Evolutionary conservation across 2,329 filamentous ascomycete genomes (phyloP), one percentile per base, ranked within the genome.

Genomic region (Penicillium digitatum): DNA sequence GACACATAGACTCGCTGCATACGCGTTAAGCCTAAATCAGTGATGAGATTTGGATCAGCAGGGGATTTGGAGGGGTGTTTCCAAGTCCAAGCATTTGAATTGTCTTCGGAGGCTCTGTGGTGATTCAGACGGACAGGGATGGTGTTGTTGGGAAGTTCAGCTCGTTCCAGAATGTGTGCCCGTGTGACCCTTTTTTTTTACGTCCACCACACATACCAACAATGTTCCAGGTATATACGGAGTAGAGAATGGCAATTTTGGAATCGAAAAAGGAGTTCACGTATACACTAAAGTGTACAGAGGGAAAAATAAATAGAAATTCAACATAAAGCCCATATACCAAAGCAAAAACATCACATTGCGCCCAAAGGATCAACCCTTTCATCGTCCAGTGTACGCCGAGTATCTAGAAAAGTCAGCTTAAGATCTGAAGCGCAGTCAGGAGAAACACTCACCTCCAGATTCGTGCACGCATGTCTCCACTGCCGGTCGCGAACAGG

Each of bases 391-490:
- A 62, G 64, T 69, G 60, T 72, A 74, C 26, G 62, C 66, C 57
- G 71, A 72, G 61, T 74, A 74, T 66, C 72, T 74, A 61, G 24
- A 12, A 20, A 18, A 48, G 56, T 64, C 53, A 54, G 53, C 50
- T 49, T 48, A 52, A 11, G 14, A 32, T 26, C 31, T 37, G 24
- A 35, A 43, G 26, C 32, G 44, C 31, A 26, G 20, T 39, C 46
- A 39, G 26, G n/a, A 40, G 22, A 46, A 42, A 48, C 14, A 68
- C 72, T 64, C 66, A 96, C 66, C 88, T 91, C 94, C 94, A 99
- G 77, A 99, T 97, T 69, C 94, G 87, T 52, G 94, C 94, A 72
- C 93, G 88, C 90, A 95, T 95, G 72, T 99, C 94, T 67, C 94
- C 94, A 64, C 92, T 96, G 59, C 94, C 94, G 5, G 94, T 99